phyloP scores from a whole-genome alignment of 2,329 filamentous ascomycete species.

The Colletotrichum liriopes region DNA sequence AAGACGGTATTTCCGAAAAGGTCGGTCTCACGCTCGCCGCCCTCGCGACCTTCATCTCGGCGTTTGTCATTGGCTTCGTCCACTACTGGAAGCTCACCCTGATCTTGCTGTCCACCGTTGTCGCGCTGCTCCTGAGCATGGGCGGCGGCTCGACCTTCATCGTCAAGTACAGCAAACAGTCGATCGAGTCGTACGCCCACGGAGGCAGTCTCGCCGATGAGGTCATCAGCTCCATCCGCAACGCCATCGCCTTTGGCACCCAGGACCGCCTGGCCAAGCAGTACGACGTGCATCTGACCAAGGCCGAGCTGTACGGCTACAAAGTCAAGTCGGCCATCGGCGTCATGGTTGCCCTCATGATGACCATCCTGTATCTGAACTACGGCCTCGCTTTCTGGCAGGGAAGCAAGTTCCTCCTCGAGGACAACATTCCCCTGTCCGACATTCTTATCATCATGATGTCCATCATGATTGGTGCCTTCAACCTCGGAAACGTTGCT shows the following conservation, averaged over 20 bases:
- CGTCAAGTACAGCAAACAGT: conserved; percentile 84
- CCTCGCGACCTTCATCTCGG: conserved; percentile 86
- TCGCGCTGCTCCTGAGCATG: conserved; percentile 86
- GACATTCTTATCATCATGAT: conserved; percentile 89
- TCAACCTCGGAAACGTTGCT: conserved; percentile 89
- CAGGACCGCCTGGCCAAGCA: conserved; percentile 91
- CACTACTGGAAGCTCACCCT: conserved; percentile 95
- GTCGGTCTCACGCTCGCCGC: conserved; percentile 83
- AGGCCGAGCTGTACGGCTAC: conserved; percentile 83
- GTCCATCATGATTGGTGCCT: conserved; percentile 93
- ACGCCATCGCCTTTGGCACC: conserved; percentile 92
- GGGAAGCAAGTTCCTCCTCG: conserved; percentile 81
- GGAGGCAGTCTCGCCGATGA: conserved; percentile 94
- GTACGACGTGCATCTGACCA: conserved; percentile 82
- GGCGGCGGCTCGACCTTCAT: conserved; percentile 81
- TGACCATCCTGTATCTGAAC: conserved; percentile 87
- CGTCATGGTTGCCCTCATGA: conserved; percentile 87
- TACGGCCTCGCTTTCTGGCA: conserved; percentile 93
- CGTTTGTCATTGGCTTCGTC: conserved; percentile 91
- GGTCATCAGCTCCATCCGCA: conserved; percentile 93
- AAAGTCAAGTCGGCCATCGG: conserved; percentile 81
- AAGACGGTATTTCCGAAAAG: conserved; percentile 95
- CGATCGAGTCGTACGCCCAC: conserved; percentile 83
- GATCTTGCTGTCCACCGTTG: conserved; percentile 86
- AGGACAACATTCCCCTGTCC: conserved; percentile 76